Percentiles rank a stretch among this genome's conserved stretches.
These are phyloP conservation scores for Nigrospora oryzae DNA, from an alignment of 2,329 filamentous ascomycete genomes.

Conservation along the genomic window DNA sequence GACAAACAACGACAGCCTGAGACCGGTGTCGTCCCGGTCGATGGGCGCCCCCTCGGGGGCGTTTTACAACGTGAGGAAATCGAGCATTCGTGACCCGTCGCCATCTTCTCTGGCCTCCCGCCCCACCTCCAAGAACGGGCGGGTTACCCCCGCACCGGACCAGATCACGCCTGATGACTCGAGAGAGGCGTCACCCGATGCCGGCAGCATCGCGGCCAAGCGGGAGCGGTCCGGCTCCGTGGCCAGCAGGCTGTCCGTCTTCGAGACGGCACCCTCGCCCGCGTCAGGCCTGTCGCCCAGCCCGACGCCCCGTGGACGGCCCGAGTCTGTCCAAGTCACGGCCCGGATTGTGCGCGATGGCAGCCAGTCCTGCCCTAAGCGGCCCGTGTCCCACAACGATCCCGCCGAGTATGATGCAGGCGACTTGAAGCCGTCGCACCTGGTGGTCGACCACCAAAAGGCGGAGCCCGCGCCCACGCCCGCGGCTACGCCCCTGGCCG, in stretches of 20 bases:
- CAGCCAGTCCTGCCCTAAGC: constrained; percentile 29
- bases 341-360: constrained; percentile 71
- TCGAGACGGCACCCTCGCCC: constrained; percentile 31
- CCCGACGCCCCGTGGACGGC: constrained; percentile 31
- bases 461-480: constrained; percentile 17
- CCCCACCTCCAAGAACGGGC: constrained; percentile 21
- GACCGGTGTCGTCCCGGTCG: not conserved
- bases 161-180: not conserved
- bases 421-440: constrained; percentile 50
- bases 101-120: constrained; percentile 25
- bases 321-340: constrained; percentile 81
- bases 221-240: constrained; percentile 45
- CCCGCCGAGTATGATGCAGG: constrained; percentile 35
- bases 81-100: constrained; percentile 19
- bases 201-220: constrained; percentile 4
- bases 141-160: constrained; percentile 3
- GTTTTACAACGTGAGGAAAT: constrained; percentile 35
- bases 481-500: constrained; percentile 5
- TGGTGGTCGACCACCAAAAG: constrained; percentile 48
- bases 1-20: not conserved
- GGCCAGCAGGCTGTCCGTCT: constrained; percentile 46
- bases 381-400: constrained; percentile 31
- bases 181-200: constrained; percentile 12
- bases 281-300: not conserved
- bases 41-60: constrained; percentile 23